Base-by-base conservation (phyloP, 441 rosid genomes). In the Isatis lusitanica region DNA sequence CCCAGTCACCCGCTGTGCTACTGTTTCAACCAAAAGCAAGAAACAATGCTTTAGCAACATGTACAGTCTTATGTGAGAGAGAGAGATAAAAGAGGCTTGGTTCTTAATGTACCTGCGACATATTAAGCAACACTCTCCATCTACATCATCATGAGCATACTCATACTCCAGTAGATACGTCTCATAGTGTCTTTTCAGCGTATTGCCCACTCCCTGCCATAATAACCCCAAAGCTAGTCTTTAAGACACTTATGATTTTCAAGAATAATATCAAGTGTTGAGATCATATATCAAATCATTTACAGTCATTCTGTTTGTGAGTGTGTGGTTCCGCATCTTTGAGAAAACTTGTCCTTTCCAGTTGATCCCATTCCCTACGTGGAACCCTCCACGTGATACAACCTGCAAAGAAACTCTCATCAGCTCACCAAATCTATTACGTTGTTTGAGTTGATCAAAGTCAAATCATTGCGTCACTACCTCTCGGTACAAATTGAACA, bases 321-420 rank as follows among this genome's bases (percentile, higher is more conserved):
- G 77, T 3, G 99, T 95, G 79, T 95, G 96, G 88, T 95, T 95
- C 40, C 96, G 93, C 99, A 95, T 95, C 91, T 93, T 95, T 30
- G 99, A 95, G 85, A 95, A 95, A 77, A 95, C 99, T 81, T 95
- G 99, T 78, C 99, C 99, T 83, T 95, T 95, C 99, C 99, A 95
- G 76, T 95, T 95, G 78, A 95, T 95, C 79, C 99, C 98, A 66
- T 95, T 95, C 36, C 99, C 98, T 33, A 95, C 98, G 51, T 95
- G 97, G 77, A 95, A 95, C 65, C 99, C 99, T 71, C 99, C 99
- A 57, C 99, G 87, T 50, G 99, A 91, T 63, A 95, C 98, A 69
- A 95, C 99, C 98, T 95, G 87, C 59, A 68, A 63, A 26, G 30
- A 33, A 66, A 64, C 40, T 53, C 33, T 21, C 13, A n/a, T 75